These are phyloP conservation scores for Cerrena zonata DNA, from an alignment of 1,284 basidiomycete species.

Conservation along the genomic window DNA sequence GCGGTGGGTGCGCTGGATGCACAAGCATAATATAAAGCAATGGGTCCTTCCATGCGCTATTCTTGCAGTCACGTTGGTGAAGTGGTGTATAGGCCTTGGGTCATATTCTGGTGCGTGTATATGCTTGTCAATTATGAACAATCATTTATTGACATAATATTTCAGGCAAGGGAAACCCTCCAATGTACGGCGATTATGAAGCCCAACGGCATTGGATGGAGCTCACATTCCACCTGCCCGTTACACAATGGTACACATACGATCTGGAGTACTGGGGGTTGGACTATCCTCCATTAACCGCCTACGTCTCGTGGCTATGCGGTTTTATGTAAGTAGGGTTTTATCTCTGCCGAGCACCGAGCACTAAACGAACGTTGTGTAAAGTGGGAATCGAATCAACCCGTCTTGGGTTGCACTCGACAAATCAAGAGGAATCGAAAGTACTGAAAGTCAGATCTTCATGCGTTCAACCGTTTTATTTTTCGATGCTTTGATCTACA, in stretches of 20 bases:
- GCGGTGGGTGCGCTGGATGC: constrained; percentile 72
- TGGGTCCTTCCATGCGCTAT: constrained; percentile 55
- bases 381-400: constrained; percentile 67
- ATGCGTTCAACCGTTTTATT: constrained; percentile 76
- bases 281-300: constrained; percentile 89
- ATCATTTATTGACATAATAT: neutral
- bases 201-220: constrained; percentile 95
- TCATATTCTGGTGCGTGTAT: constrained; percentile 62
- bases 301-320: constrained; percentile 79
- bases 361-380: constrained; percentile 13
- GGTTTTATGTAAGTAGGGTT: constrained; percentile 45
- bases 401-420: constrained; percentile 73
- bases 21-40: constrained; percentile 52
- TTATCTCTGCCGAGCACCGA: constrained; percentile 1
- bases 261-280: constrained; percentile 88
- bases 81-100: constrained; percentile 68
- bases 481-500: constrained; percentile 69
- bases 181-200: constrained; percentile 88
- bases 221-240: constrained; percentile 71
- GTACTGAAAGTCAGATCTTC: constrained; percentile 60
- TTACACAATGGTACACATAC: constrained; percentile 78
- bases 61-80: constrained; percentile 49
- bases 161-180: constrained; percentile 63
- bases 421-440: constrained; percentile 74
- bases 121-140: too few species aligned